phyloP scores from a whole-genome alignment of 441 rosid species.

The Bocquillonia castaneifolia region DNA sequence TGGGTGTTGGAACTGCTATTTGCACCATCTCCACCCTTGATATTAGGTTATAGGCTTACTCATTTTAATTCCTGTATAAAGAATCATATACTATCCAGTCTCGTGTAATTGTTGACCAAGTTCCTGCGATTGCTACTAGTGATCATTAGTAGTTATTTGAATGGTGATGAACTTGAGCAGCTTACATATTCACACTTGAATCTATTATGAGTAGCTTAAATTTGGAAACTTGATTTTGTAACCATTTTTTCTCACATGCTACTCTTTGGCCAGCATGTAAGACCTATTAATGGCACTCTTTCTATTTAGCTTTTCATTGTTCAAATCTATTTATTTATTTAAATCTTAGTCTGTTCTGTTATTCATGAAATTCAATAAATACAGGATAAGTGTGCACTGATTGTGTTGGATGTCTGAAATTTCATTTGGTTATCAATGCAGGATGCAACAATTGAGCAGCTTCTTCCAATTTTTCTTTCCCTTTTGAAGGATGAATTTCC shows the following conservation, averaged over 20 bases:
- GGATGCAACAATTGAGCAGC: slow-evolving; percentile 96
- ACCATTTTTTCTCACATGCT: neutral
- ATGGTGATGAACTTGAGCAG: neutral
- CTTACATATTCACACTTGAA: neutral
- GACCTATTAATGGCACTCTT: neutral
- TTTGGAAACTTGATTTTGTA: neutral
- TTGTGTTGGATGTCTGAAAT: slow-evolving; percentile 23
- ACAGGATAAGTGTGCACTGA: neutral
- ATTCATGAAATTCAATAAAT: slow-evolving; percentile 3
- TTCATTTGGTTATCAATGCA: slow-evolving; percentile 34
- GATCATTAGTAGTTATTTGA: neutral
- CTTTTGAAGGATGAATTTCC: slow-evolving; percentile 94
- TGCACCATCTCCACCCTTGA: neutral
- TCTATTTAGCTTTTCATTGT: neutral
- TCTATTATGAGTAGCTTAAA: neutral
- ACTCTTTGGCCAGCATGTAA: neutral
- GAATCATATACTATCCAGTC: neutral
- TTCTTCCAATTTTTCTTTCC: slow-evolving; percentile 90
- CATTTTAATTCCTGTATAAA: neutral
- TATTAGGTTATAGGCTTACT: neutral
- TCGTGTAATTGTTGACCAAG: neutral
- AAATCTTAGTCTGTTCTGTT: neutral
- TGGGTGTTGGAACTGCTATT: neutral
- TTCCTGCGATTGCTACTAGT: neutral
- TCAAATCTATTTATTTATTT: neutral